Percentiles rank a stretch among this genome's conserved stretches.
Conservation (phyloP, 108 stramenopile species). For the Seminavis robusta region DNA sequence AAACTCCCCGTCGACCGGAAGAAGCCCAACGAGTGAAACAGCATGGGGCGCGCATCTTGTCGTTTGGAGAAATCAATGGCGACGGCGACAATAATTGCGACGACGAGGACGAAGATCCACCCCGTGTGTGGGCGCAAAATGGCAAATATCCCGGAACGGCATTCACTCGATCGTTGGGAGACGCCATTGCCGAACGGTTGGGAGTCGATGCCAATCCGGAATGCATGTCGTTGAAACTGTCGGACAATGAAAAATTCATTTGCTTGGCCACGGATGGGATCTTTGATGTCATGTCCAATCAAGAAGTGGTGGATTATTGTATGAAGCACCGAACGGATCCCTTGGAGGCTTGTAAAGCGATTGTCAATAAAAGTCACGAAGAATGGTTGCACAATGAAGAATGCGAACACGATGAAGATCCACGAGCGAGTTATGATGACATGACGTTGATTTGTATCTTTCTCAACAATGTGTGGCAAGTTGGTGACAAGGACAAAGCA, state of each 20-base stretch:
- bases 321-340: background rate
- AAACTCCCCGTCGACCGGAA: too few relatives aligned
- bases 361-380: too few relatives aligned
- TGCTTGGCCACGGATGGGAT: conserved; percentile 76
- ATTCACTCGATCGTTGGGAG: conserved; percentile 76
- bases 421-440: too few relatives aligned
- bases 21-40: background rate
- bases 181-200: conserved; percentile 58
- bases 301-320: background rate
- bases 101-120: conserved; percentile 66
- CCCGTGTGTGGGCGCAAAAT: conserved; percentile 62
- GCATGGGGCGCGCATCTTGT: background rate
- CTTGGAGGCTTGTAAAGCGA: background rate
- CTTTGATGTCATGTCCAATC: too few relatives aligned
- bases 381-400: too few relatives aligned
- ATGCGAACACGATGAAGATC: too few relatives aligned
- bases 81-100: conserved; percentile 4
- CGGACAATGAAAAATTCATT: conserved; percentile 48
- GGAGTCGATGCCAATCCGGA: conserved; percentile 73
- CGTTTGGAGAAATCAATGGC: background rate
- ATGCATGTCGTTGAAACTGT: conserved; percentile 37
- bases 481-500: too few relatives aligned
- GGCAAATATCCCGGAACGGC: conserved; percentile 75
- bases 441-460: too few relatives aligned
- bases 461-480: too few relatives aligned